Conservation (phyloP, 495 filamentous ascomycete genomes). For the Penicillium daleae region DNA sequence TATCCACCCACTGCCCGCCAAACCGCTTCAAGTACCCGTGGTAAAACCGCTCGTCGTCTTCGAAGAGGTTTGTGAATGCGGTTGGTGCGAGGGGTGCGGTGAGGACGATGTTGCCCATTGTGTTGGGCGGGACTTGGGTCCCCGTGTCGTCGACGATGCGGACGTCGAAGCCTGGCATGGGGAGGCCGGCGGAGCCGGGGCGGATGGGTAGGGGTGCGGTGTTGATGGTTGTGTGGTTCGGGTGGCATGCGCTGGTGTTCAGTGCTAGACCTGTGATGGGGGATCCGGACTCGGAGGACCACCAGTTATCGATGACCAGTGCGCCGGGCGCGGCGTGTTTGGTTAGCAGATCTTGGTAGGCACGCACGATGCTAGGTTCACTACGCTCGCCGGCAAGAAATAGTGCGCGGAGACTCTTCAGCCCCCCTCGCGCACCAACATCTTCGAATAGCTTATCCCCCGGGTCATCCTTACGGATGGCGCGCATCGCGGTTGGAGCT, state of each 20-base stretch:
- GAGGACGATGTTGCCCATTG: slow-evolving; percentile 93
- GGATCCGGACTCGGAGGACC: slow-evolving; percentile 89
- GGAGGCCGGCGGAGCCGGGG: slow-evolving; percentile 85
- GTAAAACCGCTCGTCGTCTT: slow-evolving; percentile 83
- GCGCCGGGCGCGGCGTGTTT: slow-evolving; percentile 65
- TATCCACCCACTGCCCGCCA: slow-evolving; percentile 79
- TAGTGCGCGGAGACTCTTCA: slow-evolving; percentile 68
- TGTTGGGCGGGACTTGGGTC: slow-evolving; percentile 62
- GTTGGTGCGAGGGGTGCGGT: slow-evolving; percentile 81
- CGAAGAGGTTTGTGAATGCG: slow-evolving; percentile 81
- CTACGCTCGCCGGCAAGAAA: slow-evolving; percentile 91
- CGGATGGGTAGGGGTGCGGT: slow-evolving; percentile 58
- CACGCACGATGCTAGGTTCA: slow-evolving; percentile 80
- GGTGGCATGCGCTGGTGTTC: no score
- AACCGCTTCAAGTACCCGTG: slow-evolving; percentile 80
- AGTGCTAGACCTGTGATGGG: slow-evolving; percentile 85
- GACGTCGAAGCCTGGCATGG: slow-evolving; percentile 90
- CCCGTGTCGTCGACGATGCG: slow-evolving; percentile 81
- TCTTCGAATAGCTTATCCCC: slow-evolving; percentile 65
- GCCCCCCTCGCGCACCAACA: slow-evolving; percentile 64
- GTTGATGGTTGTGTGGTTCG: no score
- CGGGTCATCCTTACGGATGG: slow-evolving; percentile 84
- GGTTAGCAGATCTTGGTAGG: slow-evolving; percentile 72
- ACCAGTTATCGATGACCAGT: slow-evolving; percentile 90
- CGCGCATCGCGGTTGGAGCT: slow-evolving; percentile 83